Evolutionary conservation across 805 yeast genomes (phyloP).

Genomic region (Ogataea methylovora): DNA sequence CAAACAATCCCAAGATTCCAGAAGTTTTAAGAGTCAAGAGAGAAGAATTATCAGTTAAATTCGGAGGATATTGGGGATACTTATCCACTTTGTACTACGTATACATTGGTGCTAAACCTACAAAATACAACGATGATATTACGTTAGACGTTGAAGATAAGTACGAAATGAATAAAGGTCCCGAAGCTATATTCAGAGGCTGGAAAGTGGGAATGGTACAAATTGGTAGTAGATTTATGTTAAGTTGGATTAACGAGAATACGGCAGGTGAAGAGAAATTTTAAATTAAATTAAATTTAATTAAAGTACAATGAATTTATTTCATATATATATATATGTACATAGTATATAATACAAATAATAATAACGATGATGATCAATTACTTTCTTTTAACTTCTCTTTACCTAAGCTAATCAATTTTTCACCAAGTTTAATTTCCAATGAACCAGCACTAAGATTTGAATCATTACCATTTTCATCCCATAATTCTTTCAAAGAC

Average conservation of each 20-base stretch:
- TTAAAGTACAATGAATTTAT: background rate
- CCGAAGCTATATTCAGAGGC: conserved; percentile 67
- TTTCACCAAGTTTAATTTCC: conserved; percentile 13
- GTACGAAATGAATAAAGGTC: conserved; percentile 35
- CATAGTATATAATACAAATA: background rate
- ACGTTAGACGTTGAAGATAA: conserved; percentile 22
- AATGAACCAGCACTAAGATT: conserved; percentile 6
- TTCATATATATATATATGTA: background rate
- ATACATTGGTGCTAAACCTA: conserved; percentile 27
- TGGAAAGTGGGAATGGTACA: conserved; percentile 86
- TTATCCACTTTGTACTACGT: conserved; percentile 46
- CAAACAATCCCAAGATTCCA: conserved; percentile 26
- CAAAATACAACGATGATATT: conserved; percentile 16
- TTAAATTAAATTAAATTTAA: conserved; percentile 3
- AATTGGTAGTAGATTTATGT: conserved; percentile 77
- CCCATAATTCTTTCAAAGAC: conserved; percentile 30
- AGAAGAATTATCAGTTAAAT: conserved; percentile 50
- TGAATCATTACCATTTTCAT: conserved; percentile 12
- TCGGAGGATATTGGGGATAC: conserved; percentile 48
- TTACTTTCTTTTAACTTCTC: background rate
- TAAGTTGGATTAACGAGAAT: conserved; percentile 46
- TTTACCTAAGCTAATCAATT: conserved; percentile 11
- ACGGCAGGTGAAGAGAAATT: conserved; percentile 41
- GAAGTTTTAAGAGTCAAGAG: conserved; percentile 35
- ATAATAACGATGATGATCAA: background rate